Base-by-base conservation (phyloP, 2,329 filamentous ascomycete species). In the Trichothecium sympodiale region DNA sequence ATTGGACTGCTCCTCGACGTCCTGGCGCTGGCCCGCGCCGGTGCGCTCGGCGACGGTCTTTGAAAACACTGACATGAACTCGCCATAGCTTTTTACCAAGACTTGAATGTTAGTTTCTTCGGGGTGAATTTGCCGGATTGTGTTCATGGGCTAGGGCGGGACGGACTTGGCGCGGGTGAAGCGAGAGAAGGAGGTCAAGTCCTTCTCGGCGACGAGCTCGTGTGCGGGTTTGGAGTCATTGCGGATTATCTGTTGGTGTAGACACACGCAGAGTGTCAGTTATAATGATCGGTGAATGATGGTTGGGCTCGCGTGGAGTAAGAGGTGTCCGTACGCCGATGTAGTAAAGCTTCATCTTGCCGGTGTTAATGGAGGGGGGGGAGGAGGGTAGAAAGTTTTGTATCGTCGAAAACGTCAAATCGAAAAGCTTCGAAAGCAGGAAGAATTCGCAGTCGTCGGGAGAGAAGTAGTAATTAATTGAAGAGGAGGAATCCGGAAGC, bases 41-140 rank as follows among this genome's bases (percentile, higher is more conserved):
- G 86, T 94, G 49, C 84, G 74, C 62, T 93, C 84, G 42, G 89
- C 89, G 33, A 95, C 81, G 14, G 83, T 89, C 61, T 85, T 85
- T 59, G 77, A 75, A 65, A 93, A 89, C 51, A 94, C 67, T 38
- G 77, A 82, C 78, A 94, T 84, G 69, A 93, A 76, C 46, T 72
- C 65, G 53, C 62, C 66, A 67, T 69, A 60, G 46, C 57, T 61
- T 35, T 20, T 17, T 4, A 16, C 15, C 6, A 29, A 13, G 15
- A 29, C 5, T 7, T 29, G 6, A 7, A 16, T 29, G 28, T 29
- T 29, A n/a, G 28, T 16, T 13, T 16, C 28, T 29, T 29, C n/a
- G 5, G 15, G 6, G 5, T 29, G 4, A 2, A 12, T 25, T 5
- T 33, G 17, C 20, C 15, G 14, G 30, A 32, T 32, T 17, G 17